These are phyloP conservation scores for Syncephalis plumigaleata DNA, from an alignment of 371 early-diverging fungal species.

Conservation along the genomic window DNA sequence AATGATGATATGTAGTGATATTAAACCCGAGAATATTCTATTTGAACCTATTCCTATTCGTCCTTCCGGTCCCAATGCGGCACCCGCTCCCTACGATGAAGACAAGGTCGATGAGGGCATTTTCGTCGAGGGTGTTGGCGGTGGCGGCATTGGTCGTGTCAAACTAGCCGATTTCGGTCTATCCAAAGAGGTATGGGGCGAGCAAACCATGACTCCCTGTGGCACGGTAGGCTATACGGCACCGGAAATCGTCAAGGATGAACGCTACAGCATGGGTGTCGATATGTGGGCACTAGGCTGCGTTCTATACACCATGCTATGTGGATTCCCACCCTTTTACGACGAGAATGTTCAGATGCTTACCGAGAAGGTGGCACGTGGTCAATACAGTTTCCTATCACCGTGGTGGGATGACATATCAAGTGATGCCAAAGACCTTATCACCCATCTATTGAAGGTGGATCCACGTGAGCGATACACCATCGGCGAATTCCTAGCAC, in stretches of 20 bases:
- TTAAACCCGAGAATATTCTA: conserved; percentile 93
- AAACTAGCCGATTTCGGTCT: conserved; percentile 80
- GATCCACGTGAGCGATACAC: conserved; percentile 70
- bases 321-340: conserved; percentile 84
- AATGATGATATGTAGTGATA: conserved; percentile 35
- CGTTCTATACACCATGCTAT: conserved; percentile 73
- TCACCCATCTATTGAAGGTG: conserved; percentile 64
- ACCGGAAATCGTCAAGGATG: conserved; percentile 76
- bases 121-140: conserved; percentile 49
- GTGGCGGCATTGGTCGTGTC: conserved; percentile 63
- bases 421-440: conserved; percentile 50
- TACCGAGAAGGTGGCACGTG: conserved; percentile 58
- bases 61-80: conserved; percentile 18
- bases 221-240: conserved; percentile 87
- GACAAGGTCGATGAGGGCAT: conserved; percentile 54
- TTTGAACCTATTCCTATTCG: conserved; percentile 54
- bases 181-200: conserved; percentile 64
- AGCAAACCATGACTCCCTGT: conserved; percentile 73
- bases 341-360: conserved; percentile 57
- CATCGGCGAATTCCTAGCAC: conserved; percentile 60
- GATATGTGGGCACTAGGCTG: conserved; percentile 93
- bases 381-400: conserved; percentile 50
- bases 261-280: conserved; percentile 64
- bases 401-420: conserved; percentile 87
- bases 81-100: conserved; percentile 20